These are phyloP conservation scores for Pestalotiopsis sp. DNA, from an alignment of 2,329 filamentous ascomycete genomes.

Conservation along the genomic window DNA sequence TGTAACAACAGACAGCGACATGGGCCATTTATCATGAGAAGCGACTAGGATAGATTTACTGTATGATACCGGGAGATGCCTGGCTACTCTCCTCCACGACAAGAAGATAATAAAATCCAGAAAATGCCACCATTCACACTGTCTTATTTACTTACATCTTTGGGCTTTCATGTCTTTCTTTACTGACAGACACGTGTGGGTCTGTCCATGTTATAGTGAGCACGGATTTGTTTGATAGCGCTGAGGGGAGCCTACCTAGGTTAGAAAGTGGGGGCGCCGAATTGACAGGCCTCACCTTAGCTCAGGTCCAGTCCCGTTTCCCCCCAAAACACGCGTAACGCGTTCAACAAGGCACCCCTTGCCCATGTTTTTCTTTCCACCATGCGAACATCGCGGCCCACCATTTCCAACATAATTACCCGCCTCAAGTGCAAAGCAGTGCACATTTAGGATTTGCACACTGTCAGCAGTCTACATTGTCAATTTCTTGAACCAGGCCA, in stretches of 20 bases:
- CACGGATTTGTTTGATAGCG: too few relatives aligned
- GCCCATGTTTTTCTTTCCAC: slow-evolving; percentile 14
- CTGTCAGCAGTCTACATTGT: neutral
- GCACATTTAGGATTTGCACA: neutral
- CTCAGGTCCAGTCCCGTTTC: neutral
- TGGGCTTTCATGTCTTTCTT: neutral
- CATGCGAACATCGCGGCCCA: slow-evolving; percentile 5
- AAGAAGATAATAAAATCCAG: neutral
- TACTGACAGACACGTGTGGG: neutral
- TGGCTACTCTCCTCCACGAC: neutral
- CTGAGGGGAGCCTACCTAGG: too few relatives aligned
- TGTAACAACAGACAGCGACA: neutral
- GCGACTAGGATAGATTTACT: neutral
- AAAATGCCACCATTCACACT: neutral
- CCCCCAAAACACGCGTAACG: slow-evolving; percentile 11
- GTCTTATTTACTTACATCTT: neutral
- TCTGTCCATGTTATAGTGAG: neutral
- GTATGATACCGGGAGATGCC: neutral
- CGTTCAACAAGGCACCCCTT: slow-evolving; percentile 7
- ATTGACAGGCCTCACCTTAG: neutral
- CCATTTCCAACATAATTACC: slow-evolving; percentile 3
- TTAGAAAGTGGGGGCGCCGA: neutral
- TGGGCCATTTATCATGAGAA: neutral
- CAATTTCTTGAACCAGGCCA: too few relatives aligned
- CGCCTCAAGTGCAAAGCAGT: neutral